Evolutionary conservation across 129 eudicot genomes (phyloP).

Genomic region (Oenanthe sinensis): DNA sequence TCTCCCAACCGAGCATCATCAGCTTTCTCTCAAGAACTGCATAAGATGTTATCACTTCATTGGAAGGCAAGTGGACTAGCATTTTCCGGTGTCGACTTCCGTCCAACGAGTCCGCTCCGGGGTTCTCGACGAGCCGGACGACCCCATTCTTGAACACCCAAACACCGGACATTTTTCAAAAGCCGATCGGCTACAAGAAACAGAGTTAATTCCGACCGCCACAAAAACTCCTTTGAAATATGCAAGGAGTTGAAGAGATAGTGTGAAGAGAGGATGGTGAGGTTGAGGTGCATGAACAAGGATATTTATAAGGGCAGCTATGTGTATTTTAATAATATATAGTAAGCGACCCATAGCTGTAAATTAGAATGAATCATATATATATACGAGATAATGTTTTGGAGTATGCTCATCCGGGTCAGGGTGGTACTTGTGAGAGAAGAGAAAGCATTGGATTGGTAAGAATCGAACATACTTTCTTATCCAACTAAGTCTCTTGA

Average conservation of each 20-base stretch:
- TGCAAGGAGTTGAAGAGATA: neutral
- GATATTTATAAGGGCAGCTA: conserved; percentile 37
- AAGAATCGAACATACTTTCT: conserved; percentile 24
- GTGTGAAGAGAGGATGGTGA: conserved; percentile 10
- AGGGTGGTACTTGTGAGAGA: conserved; percentile 17
- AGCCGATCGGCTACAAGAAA: no score
- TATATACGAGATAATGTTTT: neutral
- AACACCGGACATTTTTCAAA: conserved; percentile 67
- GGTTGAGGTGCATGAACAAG: conserved; percentile 1
- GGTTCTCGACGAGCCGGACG: conserved; percentile 59
- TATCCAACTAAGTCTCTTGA: conserved; percentile 13
- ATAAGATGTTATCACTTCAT: conserved; percentile 67
- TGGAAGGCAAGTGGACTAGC: conserved; percentile 47
- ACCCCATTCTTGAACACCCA: conserved; percentile 96
- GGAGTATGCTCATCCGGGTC: conserved; percentile 7
- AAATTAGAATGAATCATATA: neutral
- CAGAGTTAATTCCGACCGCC: no score
- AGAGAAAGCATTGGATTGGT: conserved; percentile 26
- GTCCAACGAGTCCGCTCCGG: conserved; percentile 43
- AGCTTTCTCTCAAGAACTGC: conserved; percentile 45
- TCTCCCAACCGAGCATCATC: conserved; percentile 67
- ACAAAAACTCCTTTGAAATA: no score
- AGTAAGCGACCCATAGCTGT: neutral
- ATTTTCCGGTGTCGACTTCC: conserved; percentile 40
- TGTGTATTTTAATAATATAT: conserved; percentile 1